Conservation (phyloP, 495 filamentous ascomycete genomes). For the Podospora anserina region DNA sequence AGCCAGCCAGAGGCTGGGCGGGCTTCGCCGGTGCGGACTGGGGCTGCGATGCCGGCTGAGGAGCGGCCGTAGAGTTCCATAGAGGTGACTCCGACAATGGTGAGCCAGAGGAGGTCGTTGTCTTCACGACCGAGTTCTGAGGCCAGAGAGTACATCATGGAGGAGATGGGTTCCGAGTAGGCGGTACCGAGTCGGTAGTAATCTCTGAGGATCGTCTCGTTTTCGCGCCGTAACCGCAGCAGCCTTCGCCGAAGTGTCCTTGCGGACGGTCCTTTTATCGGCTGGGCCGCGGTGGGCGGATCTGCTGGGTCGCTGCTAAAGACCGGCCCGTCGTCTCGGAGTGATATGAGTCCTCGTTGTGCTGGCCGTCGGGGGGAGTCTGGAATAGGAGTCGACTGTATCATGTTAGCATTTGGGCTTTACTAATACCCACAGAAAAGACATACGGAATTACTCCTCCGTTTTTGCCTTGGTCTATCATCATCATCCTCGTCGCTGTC, state of each 20-base stretch:
- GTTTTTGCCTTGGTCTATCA: conserved; percentile 65
- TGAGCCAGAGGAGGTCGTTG: conserved; percentile 91
- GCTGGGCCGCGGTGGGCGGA: conserved; percentile 56
- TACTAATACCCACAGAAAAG: not conserved
- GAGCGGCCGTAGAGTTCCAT: conserved; percentile 88
- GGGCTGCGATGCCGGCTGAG: conserved; percentile 74
- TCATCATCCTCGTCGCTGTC: conserved; percentile 68
- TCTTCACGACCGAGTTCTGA: conserved; percentile 95
- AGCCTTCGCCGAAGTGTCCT: conserved; percentile 67
- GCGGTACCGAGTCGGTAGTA: conserved; percentile 87
- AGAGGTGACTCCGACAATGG: conserved; percentile 88
- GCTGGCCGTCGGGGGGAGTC: conserved; percentile 49
- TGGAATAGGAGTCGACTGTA: conserved; percentile 58
- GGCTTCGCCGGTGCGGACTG: conserved; percentile 53
- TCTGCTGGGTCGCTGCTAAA: conserved; percentile 41
- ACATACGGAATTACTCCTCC: conserved; percentile 82
- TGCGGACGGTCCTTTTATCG: conserved; percentile 61
- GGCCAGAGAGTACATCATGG: conserved; percentile 87
- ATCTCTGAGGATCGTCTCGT: conserved; percentile 65
- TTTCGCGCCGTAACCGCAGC: conserved; percentile 68
- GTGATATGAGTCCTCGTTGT: conserved; percentile 48
- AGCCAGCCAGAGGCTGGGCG: conserved; percentile 67
- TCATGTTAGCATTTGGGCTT: conserved; percentile 28
- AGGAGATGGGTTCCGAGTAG: conserved; percentile 91
- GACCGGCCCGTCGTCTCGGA: conserved; percentile 41